Percentiles rank a stretch among this genome's conserved stretches.
Conservation (phyloP, 2,329 filamentous ascomycete species). For the Cladorrhinum sp. region DNA sequence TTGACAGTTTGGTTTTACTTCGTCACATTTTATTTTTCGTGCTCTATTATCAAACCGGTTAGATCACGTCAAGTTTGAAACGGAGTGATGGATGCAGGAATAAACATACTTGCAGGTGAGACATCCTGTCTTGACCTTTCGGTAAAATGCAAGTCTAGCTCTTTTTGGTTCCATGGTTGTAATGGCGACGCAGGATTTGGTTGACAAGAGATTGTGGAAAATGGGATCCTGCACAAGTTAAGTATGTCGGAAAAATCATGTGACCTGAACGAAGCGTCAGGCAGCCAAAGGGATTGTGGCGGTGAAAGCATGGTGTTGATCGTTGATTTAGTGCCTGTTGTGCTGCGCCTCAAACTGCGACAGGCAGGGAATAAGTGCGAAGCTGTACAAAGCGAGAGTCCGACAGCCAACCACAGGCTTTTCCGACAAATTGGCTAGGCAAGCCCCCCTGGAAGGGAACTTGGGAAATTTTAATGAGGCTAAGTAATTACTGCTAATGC, state of each 20-base stretch:
- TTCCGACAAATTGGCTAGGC: not conserved
- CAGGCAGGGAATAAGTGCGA: not conserved
- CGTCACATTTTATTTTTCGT: conserved; percentile 29
- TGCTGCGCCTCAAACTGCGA: not conserved
- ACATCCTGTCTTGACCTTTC: conserved; percentile 20
- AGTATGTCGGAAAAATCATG: conserved; percentile 7
- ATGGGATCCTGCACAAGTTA: not conserved
- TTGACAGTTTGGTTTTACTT: conserved; percentile 24
- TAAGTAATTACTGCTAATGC: too few relatives aligned
- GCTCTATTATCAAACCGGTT: conserved; percentile 9
- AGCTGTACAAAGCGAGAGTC: not conserved
- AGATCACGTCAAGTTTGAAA: not conserved
- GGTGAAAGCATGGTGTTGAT: not conserved
- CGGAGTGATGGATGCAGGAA: not conserved
- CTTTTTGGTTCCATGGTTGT: conserved; percentile 4
- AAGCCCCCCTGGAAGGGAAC: too few relatives aligned
- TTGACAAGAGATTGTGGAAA: not conserved
- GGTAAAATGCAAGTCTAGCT: conserved; percentile 12
- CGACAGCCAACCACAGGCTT: not conserved
- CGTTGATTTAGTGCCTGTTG: not conserved
- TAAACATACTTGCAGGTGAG: conserved; percentile 23
- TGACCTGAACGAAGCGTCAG: conserved; percentile 2
- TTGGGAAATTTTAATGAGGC: too few relatives aligned
- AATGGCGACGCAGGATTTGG: not conserved
- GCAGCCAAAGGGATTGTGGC: not conserved